phyloP scores from a whole-genome alignment of 257 asterid genomes.

The Nicotiana sylvestris region DNA sequence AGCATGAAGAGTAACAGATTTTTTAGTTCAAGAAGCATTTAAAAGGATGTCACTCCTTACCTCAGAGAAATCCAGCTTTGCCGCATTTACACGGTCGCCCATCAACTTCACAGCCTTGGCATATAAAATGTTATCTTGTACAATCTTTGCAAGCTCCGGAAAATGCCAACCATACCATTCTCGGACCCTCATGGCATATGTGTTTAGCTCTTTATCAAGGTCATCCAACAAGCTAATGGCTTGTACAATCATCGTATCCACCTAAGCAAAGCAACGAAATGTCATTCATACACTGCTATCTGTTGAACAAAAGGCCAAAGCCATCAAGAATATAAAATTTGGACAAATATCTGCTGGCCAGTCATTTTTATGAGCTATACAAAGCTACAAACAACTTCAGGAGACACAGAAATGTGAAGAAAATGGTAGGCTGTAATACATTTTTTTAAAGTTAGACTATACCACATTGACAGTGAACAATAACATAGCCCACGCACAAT shows the following conservation, averaged over 20 bases:
- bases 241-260: conserved; percentile 90
- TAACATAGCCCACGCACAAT: neutral
- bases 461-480: neutral
- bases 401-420: neutral
- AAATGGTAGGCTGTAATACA: neutral
- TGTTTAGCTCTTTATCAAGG: conserved; percentile 87
- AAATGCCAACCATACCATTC: conserved; percentile 99
- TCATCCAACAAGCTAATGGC: conserved; percentile 91
- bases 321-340: neutral
- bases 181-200: conserved; percentile 93
- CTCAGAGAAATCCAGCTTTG: conserved; percentile 86
- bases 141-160: conserved; percentile 89
- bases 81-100: conserved; percentile 79
- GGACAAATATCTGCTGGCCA: neutral
- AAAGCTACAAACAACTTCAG: neutral
- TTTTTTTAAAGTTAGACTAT: neutral
- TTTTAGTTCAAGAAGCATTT: neutral
- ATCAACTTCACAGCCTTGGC: conserved; percentile 77
- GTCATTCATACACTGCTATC: neutral
- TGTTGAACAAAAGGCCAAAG: neutral
- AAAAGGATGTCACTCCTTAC: conserved; percentile 18
- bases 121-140: conserved; percentile 72
- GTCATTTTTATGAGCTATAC: neutral
- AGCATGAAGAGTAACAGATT: neutral
- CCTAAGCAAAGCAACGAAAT: conserved; percentile 32